Evolutionary conservation across 495 filamentous ascomycete species (phyloP), one percentile per base, ranked within the genome.

Genomic region (Annulohypoxylon maeteangense): DNA sequence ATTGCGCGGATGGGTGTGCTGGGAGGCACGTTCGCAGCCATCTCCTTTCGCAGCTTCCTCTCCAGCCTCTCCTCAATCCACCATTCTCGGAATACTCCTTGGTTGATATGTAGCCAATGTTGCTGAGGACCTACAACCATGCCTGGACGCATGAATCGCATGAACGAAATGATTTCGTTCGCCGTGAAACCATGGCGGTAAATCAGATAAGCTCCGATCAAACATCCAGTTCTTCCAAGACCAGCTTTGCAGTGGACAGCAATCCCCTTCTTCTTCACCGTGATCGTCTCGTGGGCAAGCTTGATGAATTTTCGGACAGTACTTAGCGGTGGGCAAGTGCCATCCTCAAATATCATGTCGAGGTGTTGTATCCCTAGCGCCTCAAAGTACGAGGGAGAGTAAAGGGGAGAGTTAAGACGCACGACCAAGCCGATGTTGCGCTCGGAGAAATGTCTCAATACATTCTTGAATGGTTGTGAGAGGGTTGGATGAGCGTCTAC

Each of bases 111-210:
- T 16, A 99, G 86, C 95, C 95, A 99, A 79, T 99, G 95, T 79
- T 99, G 95, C 75, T 99, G 95, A n/a, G 95, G 95, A 0, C 95
- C 95, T 32, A 99, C 95, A 1, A 99, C 95, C 95, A 99, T 99
- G 20, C 95, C 95, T 0, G 95, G 95, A 34, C 95, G 90, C 95
- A 98, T 99, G 81, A 99, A 99, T 65, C 95, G 90, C 95, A 99
- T 98, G 81, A 93, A 99, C 4, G 95, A 92, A 80, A 99, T 99
- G 72, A 98, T 88, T 79, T 99, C 95, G 77, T 98, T 97, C 34
- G 96, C 95, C 1, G 95, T 98, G 77, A 98, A 99, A n/a, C 93
- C 96, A 81, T 98, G 90, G 59, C 94, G 87, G 81, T 99, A 99
- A 74, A 99, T 97, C 27, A 99, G 85, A 79, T 99, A 98, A 31